Evolutionary conservation across 139 green algal genomes (phyloP), one percentile per base, ranked within the genome.

Genomic region (Coccomyxa sp.): DNA sequence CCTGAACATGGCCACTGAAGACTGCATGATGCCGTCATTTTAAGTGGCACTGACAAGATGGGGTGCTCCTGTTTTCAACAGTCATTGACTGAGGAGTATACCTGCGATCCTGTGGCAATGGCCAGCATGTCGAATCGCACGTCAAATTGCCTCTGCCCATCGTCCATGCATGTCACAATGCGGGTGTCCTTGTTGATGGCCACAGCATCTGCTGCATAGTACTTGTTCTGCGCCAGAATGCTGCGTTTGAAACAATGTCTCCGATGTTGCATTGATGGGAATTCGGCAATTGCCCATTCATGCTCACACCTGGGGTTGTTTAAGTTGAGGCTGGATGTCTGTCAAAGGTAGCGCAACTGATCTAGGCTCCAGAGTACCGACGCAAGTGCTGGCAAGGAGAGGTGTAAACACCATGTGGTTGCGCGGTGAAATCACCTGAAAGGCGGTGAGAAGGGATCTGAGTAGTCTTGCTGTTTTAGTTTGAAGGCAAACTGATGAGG

Each of bases 321-420:
- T 83, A 18, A 98, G 90, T 17, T 86, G 89, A 0, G 85, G 87
- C 82, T 98, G 94, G 27, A 98, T 89, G 82, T 89, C 84, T n/a
- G 85, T 85, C 28, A 98, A 85, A 77, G 91, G 86, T 27, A 92
- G 58, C 4, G 84, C 80, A n/a, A 81, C 83, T 27, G 66, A 68
- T 13, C 93, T 85, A 0, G 91, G 84, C 71, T 98, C 95, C 15
- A 98, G 83, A 0, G 95, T 98, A 59, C 95, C 95, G 25, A 97
- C 93, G 14, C 91, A 93, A 0, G 88, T 93, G 15, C 88, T 93
- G 0, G 92, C 88, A 68, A 97, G 88, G 87, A 97, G 85, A 0
- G 94, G 94, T 0, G 94, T 97, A 85, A 97, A 97, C 60, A 96
- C 92, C 91, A 97, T 95, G 87, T 97, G 92, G 82, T 96, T 97